Conservation (phyloP, 768 basidiomycete genomes). For the Xerocomus brunneocitrinus region DNA sequence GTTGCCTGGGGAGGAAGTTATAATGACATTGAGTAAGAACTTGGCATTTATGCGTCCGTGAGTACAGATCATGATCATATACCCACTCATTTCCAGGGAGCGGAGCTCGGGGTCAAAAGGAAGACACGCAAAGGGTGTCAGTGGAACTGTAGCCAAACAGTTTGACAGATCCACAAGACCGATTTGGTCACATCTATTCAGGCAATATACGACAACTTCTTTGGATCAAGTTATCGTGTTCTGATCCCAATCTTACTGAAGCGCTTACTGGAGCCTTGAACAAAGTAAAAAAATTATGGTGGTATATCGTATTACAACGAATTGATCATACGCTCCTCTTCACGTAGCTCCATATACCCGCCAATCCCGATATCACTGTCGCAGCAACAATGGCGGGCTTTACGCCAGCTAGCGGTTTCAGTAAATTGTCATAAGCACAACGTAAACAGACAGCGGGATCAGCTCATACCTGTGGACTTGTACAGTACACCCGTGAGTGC, state of each 20-base stretch:
- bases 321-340: slow-evolving; percentile 78
- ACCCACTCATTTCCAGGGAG: slow-evolving; percentile 38
- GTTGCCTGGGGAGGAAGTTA: slow-evolving; percentile 26
- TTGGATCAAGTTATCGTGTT: slow-evolving; percentile 24
- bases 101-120: slow-evolving; percentile 38
- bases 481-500: slow-evolving; percentile 86
- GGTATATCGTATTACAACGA: slow-evolving; percentile 37
- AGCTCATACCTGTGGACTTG: slow-evolving; percentile 84
- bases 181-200: slow-evolving; percentile 31
- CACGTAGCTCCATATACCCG: slow-evolving; percentile 92
- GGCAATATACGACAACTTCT: slow-evolving; percentile 30
- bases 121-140: slow-evolving; percentile 36
- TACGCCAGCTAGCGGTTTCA: slow-evolving; percentile 71
- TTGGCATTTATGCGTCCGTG: slow-evolving; percentile 35
- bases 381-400: slow-evolving; percentile 87
- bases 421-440: slow-evolving; percentile 35
- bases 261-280: slow-evolving; percentile 32
- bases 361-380: slow-evolving; percentile 81
- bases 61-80: slow-evolving; percentile 33
- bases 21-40: slow-evolving; percentile 31
- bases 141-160: slow-evolving; percentile 28
- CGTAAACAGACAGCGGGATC: slow-evolving; percentile 30
- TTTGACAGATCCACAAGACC: slow-evolving; percentile 34
- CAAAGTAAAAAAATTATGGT: slow-evolving; percentile 45
- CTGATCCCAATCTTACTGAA: slow-evolving; percentile 25